Conservation (phyloP, 331 rosid species). For the Quercus tomentella region DNA sequence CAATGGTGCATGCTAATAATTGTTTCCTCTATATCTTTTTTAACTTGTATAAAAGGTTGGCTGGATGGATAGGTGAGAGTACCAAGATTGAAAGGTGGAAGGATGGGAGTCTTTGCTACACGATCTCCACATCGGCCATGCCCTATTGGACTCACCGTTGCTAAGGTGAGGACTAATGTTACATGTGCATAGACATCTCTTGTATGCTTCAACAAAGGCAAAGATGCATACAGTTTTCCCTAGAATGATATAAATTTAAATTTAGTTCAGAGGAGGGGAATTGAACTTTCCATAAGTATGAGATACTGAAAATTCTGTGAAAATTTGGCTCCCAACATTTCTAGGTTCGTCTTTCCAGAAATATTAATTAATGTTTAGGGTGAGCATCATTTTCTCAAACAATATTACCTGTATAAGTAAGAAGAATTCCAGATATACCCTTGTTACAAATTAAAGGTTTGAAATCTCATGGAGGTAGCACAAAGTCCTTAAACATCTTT, state of each 20-base stretch:
- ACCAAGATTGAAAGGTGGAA: conserved; percentile 84
- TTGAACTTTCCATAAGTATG: conserved; percentile 6
- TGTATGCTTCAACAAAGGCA: not conserved
- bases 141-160: conserved; percentile 95
- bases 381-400: not conserved
- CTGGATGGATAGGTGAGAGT: conserved; percentile 80
- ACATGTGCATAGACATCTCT: conserved; percentile 1
- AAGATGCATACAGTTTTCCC: not conserved
- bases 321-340: not conserved
- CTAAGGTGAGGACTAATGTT: conserved; percentile 52
- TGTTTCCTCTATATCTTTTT: conserved; percentile 9
- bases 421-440: not conserved
- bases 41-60: conserved; percentile 29
- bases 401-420: not conserved
- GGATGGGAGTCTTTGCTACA: conserved; percentile 86
- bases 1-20: conserved; percentile 18
- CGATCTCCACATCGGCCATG: conserved; percentile 96
- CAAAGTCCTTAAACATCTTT: not conserved
- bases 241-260: not conserved
- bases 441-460: not conserved
- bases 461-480: not conserved
- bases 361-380: not conserved
- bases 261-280: not conserved
- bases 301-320: not conserved
- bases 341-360: not conserved